A percentile compares a stretch with the other conserved stretches of the same genome.
Conservation (phyloP, 129 eudicot genomes). For the Flaveria linearis region DNA sequence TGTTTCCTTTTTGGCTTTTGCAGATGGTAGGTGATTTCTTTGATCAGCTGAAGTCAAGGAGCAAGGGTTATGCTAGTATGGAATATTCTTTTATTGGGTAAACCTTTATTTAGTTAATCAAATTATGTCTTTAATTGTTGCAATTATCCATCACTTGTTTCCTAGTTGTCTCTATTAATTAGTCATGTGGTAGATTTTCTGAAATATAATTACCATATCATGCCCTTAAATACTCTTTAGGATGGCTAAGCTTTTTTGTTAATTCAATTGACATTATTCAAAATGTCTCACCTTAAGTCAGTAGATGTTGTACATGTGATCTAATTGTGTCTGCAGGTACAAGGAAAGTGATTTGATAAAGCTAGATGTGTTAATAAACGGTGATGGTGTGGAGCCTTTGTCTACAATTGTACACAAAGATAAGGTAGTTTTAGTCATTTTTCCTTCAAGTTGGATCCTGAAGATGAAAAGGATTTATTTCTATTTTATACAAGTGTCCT, state of each 20-base stretch:
- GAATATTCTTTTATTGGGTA: slow-evolving; percentile 95
- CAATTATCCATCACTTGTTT: neutral
- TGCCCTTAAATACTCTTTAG: neutral
- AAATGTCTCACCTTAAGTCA: neutral
- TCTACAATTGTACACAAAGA: slow-evolving; percentile 95
- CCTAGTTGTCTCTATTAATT: neutral
- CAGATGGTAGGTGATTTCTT: slow-evolving; percentile 99
- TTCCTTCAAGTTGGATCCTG: slow-evolving; percentile 15
- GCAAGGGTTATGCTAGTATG: slow-evolving; percentile 99
- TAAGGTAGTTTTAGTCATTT: slow-evolving; percentile 51
- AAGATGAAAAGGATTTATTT: neutral
- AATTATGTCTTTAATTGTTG: neutral
- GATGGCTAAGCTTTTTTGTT: neutral
- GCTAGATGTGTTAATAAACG: slow-evolving; percentile 93
- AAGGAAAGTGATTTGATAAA: slow-evolving; percentile 77
- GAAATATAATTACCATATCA: neutral
- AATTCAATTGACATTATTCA: neutral
- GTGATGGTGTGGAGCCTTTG: slow-evolving; percentile 92
- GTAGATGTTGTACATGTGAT: neutral
- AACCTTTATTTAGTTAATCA: slow-evolving; percentile 7
- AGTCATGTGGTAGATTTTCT: neutral
- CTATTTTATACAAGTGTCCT: too few relatives aligned
- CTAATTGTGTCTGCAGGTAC: slow-evolving; percentile 52
- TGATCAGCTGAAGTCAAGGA: slow-evolving; percentile 97
- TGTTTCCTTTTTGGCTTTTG: slow-evolving; percentile 13